Percentiles rank a stretch among this genome's conserved stretches.
Evolutionary conservation across 2,329 filamentous ascomycete genomes (phyloP).

Genomic region (Ophiostoma angusticollis): DNA sequence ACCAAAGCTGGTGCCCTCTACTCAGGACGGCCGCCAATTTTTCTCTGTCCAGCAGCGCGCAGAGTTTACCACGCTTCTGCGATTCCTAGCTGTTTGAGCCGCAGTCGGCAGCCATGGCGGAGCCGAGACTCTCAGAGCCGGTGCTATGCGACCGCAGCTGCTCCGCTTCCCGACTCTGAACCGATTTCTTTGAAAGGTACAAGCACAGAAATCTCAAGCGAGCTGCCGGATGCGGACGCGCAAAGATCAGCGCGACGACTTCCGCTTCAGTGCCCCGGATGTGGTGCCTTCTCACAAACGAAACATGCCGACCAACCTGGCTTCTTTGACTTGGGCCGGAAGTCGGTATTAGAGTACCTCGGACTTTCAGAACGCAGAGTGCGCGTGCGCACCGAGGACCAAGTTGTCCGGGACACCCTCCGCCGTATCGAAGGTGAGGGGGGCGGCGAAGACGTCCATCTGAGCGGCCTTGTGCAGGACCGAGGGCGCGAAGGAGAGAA

Average conservation of each 20-base stretch:
- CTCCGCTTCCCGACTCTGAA: background rate
- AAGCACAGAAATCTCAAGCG: no score
- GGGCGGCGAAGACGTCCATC: constrained; percentile 33
- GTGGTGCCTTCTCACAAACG: constrained; percentile 51
- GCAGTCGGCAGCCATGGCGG: background rate
- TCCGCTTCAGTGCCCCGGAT: constrained; percentile 49
- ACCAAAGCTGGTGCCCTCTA: background rate
- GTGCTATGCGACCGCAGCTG: background rate
- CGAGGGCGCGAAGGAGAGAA: background rate
- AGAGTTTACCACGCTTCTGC: background rate
- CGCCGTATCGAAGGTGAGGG: constrained; percentile 27
- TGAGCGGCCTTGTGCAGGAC: constrained; percentile 21
- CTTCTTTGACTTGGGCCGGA: constrained; percentile 41
- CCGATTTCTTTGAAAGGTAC: background rate
- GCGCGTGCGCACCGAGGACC: constrained; percentile 26
- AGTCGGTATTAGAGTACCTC: constrained; percentile 37
- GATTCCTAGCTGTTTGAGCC: no score
- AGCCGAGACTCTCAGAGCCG: background rate
- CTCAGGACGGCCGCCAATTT: constrained; percentile 6
- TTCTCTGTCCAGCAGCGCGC: constrained; percentile 11
- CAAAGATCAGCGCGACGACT: constrained; percentile 20
- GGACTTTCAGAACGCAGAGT: constrained; percentile 15
- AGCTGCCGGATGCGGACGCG: background rate
- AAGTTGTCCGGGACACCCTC: constrained; percentile 34
- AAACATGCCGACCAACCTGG: constrained; percentile 39